Conservation (phyloP, 2,329 filamentous ascomycete species). For the Pseudocercospora musae region DNA sequence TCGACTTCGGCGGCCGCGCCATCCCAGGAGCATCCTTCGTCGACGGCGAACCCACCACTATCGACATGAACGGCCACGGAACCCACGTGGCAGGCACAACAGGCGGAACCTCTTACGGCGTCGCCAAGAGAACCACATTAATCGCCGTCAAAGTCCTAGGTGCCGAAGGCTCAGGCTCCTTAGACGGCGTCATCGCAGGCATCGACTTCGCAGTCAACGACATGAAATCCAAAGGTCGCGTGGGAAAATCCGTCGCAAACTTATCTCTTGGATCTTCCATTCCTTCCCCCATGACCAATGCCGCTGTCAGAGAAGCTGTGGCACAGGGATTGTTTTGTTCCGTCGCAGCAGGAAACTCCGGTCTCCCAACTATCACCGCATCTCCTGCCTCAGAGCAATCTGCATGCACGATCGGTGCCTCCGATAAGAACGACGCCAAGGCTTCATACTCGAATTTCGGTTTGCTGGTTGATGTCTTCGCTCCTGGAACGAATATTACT, state of each 20-base stretch:
- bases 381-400: constrained; percentile 36
- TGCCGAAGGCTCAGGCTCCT: constrained; percentile 44
- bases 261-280: constrained; percentile 40
- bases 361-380: constrained; percentile 28
- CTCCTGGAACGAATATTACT: constrained; percentile 45
- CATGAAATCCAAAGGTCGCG: constrained; percentile 75
- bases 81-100: constrained; percentile 63
- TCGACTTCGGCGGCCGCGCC: constrained; percentile 31
- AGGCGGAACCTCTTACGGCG: constrained; percentile 58
- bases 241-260: constrained; percentile 42
- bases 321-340: constrained; percentile 41
- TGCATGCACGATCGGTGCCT: constrained; percentile 39
- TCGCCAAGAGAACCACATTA: constrained; percentile 48
- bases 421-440: constrained; percentile 31
- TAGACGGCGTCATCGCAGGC: constrained; percentile 48
- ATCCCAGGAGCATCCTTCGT: constrained; percentile 25
- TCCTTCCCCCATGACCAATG: constrained; percentile 38
- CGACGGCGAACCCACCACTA: constrained; percentile 24
- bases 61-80: constrained; percentile 59
- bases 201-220: constrained; percentile 44
- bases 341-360: constrained; percentile 39
- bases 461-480: constrained; percentile 40
- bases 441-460: constrained; percentile 43
- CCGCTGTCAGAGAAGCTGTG: constrained; percentile 38
- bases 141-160: constrained; percentile 52